Evolutionary conservation across 2,329 filamentous ascomycete genomes (phyloP).

Genomic region (Penicillium sp.): DNA sequence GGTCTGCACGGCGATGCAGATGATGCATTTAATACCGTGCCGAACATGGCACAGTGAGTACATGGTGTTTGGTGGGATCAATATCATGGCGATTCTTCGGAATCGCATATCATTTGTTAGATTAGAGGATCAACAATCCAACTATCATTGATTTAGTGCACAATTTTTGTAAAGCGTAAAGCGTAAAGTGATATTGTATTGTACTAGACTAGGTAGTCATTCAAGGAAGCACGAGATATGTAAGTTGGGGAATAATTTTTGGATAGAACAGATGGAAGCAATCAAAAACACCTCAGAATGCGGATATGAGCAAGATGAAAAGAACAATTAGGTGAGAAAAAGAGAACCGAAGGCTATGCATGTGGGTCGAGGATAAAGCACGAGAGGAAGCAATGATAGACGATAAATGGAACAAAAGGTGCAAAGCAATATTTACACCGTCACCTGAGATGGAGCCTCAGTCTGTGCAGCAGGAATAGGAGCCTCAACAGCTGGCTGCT

Average conservation of each 20-base stretch:
- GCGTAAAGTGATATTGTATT: background rate
- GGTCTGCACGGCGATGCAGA: constrained; percentile 9
- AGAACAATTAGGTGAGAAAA: background rate
- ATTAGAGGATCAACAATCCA: constrained; percentile 6
- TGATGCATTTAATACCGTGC: constrained; percentile 2
- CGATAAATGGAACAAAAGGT: background rate
- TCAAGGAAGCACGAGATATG: background rate
- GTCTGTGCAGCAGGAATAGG: constrained; percentile 22
- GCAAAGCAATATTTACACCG: constrained; percentile 15
- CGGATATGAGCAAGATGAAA: background rate
- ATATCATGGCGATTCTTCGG: constrained; percentile 5
- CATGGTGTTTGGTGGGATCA: constrained; percentile 6
- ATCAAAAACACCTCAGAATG: constrained; percentile 10
- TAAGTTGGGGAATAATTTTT: constrained; percentile 6
- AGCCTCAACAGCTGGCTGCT: constrained; percentile 20
- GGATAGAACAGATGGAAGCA: background rate
- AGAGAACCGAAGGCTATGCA: constrained; percentile 23
- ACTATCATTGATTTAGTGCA: background rate
- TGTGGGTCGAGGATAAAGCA: background rate
- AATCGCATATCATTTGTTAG: constrained; percentile 2
- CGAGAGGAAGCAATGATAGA: background rate
- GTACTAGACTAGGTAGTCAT: background rate
- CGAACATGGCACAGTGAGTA: constrained; percentile 1
- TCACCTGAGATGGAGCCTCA: constrained; percentile 16
- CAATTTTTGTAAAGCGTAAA: too few relatives aligned